phyloP scores from a whole-genome alignment of 805 yeast genomes.

The Lachancea sp. region DNA sequence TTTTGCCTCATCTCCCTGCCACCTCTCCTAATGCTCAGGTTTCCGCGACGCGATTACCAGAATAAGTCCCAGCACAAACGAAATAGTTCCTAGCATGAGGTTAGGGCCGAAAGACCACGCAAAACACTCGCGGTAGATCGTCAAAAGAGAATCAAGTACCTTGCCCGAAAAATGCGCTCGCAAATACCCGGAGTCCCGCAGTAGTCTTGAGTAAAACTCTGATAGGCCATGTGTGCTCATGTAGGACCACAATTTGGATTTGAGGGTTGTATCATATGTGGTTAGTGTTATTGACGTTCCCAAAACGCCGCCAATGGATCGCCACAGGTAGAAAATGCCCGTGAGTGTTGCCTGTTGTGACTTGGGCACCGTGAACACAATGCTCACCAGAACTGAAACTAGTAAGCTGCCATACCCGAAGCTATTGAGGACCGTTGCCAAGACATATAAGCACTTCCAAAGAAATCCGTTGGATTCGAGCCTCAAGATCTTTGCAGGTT shows the following conservation, averaged over 20 bases:
- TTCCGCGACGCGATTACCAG: neutral
- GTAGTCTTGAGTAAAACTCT: conserved; percentile 18
- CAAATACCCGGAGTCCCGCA: conserved; percentile 28
- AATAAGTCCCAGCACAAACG: conserved; percentile 13
- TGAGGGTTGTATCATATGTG: conserved; percentile 32
- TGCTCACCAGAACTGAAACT: conserved; percentile 53
- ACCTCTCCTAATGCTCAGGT: neutral
- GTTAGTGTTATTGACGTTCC: conserved; percentile 41
- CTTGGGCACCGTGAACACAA: conserved; percentile 39
- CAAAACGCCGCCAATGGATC: conserved; percentile 43
- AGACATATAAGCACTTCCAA: conserved; percentile 30
- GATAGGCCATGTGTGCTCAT: conserved; percentile 24
- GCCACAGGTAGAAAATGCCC: conserved; percentile 44
- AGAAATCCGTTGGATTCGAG: conserved; percentile 14
- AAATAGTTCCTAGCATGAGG: conserved; percentile 17
- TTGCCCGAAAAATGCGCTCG: conserved; percentile 21
- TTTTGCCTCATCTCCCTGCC: conserved; percentile 11
- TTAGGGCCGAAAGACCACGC: conserved; percentile 27
- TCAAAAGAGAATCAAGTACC: conserved; percentile 14
- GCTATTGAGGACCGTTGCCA: conserved; percentile 34
- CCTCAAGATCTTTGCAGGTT: neutral
- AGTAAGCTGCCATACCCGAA: conserved; percentile 49
- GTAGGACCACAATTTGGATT: conserved; percentile 29
- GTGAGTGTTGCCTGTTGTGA: conserved; percentile 44
- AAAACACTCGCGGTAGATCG: conserved; percentile 24